Base-by-base conservation (phyloP, 2,329 filamentous ascomycete species). In the Trichoderma asperellum region DNA sequence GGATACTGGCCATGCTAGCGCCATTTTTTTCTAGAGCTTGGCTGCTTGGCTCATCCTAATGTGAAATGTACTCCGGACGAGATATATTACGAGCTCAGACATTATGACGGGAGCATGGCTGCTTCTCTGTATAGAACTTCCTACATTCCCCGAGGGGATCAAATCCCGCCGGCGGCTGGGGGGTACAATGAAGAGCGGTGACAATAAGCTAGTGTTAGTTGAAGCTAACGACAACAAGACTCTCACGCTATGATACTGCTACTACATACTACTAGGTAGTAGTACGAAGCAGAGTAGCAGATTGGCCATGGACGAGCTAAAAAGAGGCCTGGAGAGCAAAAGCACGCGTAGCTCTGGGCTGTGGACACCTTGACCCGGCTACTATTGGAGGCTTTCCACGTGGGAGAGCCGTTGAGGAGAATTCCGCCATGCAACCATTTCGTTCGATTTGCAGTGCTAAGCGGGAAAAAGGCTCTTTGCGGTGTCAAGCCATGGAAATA, bases 371-470 rank as follows among this genome's bases (percentile, higher is more conserved):
- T 29, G 21, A 35, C 47, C 47, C 8, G 52, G 49, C 7, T 57
- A 62, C 49, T 37, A 63, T 61, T 62, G 68, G 57, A n/a, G 57
- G 49, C 32, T 55, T 68, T 59, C 68, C 68, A 70, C 68, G 68
- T 70, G 68, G 68, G 18, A 53, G 58, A 49, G 63, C 68, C 55
- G 52, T 21, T 29, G 37, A 59, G 49, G 52, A 40, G 24, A 62
- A 52, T 53, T 67, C 52, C 63, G 27, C 57, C 58, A 57, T 59
- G 52, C 49, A 52, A 14, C 47, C 40, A 49, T 58, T 59, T 24
- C 37, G 63, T 37, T 37, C 12, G 57, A 27, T 11, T 16, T 12
- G n/a, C n/a, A n/a, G 27, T 58, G 63, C 32, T 67, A 55, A 67
- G 58, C 63, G 63, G 63, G 37, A 67, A 59, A 59, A 67, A 67